phyloP scores from a whole-genome alignment of 2,329 filamentous ascomycete species.

The Ascocoryne sarcoides region DNA sequence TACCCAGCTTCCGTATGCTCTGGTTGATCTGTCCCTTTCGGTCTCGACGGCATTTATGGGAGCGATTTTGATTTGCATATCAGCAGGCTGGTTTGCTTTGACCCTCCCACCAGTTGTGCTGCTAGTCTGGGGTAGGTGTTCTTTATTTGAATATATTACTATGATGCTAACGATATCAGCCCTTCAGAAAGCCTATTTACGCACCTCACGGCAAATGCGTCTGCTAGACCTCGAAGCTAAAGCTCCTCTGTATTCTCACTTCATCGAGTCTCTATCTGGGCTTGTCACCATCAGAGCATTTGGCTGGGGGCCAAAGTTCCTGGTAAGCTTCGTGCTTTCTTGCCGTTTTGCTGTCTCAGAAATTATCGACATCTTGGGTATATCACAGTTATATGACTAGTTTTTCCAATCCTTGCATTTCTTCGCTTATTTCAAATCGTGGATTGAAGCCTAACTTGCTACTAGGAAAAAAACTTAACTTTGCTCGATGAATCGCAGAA shows the following conservation, averaged over 20 bases:
- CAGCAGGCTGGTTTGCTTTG: conserved; percentile 32
- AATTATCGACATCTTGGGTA: too few species aligned
- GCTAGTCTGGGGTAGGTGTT: conserved; percentile 13
- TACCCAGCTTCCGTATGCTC: conserved; percentile 14
- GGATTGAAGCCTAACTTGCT: too few species aligned
- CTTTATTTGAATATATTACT: not conserved
- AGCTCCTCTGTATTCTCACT: conserved; percentile 39
- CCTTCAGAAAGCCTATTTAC: conserved; percentile 20
- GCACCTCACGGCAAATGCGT: conserved; percentile 42
- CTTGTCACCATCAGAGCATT: conserved; percentile 38
- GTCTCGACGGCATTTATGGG: conserved; percentile 18
- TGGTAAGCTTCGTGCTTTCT: conserved; percentile 1
- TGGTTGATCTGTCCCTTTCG: conserved; percentile 31
- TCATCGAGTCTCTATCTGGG: conserved; percentile 35
- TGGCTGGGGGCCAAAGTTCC: conserved; percentile 30
- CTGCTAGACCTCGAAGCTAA: conserved; percentile 38
- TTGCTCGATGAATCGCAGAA: conserved; percentile 46
- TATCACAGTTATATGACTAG: too few species aligned
- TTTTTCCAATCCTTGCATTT: too few species aligned
- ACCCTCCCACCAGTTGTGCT: conserved; percentile 33
- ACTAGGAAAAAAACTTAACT: conserved; percentile 31
- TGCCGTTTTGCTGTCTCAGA: not conserved
- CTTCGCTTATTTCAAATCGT: too few species aligned
- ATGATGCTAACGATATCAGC: not conserved
- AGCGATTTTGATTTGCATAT: conserved; percentile 17